Evolutionary conservation across 2,329 filamentous ascomycete species (phyloP).

Genomic region (Colletotrichum camelliae): DNA sequence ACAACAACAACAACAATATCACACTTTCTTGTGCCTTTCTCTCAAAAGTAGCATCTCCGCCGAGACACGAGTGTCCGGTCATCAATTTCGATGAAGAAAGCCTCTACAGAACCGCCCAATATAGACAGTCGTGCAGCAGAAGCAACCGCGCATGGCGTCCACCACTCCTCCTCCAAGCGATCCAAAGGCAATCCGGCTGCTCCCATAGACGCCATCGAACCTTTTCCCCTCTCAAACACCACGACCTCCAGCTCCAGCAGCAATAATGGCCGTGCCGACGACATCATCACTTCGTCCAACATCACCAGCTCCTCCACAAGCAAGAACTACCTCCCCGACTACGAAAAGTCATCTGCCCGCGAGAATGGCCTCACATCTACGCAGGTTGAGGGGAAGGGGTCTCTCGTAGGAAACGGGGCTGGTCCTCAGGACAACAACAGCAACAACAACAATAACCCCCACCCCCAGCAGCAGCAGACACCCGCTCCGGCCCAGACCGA

Average conservation of each 20-base stretch:
- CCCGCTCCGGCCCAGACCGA: neutral
- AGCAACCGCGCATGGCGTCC: conserved; percentile 60
- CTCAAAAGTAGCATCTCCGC: neutral
- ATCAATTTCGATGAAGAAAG: conserved; percentile 67
- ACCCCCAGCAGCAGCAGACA: neutral
- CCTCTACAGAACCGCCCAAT: conserved; percentile 57
- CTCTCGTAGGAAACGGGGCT: conserved; percentile 53
- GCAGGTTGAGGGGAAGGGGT: conserved; percentile 60
- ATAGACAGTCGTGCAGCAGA: conserved; percentile 62
- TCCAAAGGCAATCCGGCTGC: conserved; percentile 36
- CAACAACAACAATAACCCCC: conserved; percentile 16
- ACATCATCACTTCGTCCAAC: conserved; percentile 22
- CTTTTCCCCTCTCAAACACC: conserved; percentile 18
- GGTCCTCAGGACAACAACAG: neutral
- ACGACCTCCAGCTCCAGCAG: conserved; percentile 3
- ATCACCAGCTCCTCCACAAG: conserved; percentile 27
- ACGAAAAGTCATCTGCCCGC: neutral
- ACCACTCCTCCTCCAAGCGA: conserved; percentile 39
- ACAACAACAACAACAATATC: neutral
- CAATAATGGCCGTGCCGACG: conserved; percentile 9
- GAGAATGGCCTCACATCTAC: conserved; percentile 38
- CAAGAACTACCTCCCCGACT: conserved; percentile 25
- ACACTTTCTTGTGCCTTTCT: neutral
- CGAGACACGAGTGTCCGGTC: conserved; percentile 23
- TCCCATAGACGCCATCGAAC: conserved; percentile 15